Percentiles rank a stretch among this genome's conserved stretches.
Conservation (phyloP, 768 basidiomycete species). For the Kwoniella bestiolae region DNA sequence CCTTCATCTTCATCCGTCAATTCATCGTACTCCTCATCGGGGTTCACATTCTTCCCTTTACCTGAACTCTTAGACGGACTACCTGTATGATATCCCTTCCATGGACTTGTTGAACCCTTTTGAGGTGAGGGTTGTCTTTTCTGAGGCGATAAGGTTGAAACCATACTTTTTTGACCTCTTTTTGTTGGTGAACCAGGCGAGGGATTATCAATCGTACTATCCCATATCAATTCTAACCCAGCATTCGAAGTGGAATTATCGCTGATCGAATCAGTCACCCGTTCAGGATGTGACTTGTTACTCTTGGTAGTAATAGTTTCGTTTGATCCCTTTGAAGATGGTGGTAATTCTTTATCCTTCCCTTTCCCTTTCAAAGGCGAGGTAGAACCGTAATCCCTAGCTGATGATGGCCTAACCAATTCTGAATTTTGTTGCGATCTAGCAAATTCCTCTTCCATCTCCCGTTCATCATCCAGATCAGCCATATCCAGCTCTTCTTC, state of each 20-base stretch:
- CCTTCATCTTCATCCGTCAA: neutral
- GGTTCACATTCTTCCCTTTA: too few relatives aligned
- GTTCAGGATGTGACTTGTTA: neutral
- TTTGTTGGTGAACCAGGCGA: neutral
- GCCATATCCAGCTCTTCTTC: slow-evolving; percentile 37
- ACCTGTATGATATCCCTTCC: too few relatives aligned
- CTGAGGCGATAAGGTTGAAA: neutral
- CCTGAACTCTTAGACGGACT: neutral
- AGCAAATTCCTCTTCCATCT: slow-evolving; percentile 17
- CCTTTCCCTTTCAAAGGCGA: neutral
- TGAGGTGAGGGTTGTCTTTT: neutral
- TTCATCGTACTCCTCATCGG: too few relatives aligned
- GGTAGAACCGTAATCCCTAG: neutral
- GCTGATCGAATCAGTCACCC: slow-evolving; percentile 7
- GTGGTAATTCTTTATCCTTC: neutral
- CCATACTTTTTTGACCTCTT: neutral
- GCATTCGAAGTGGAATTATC: neutral
- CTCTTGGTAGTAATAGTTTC: neutral
- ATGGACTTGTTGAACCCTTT: neutral
- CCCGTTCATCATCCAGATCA: slow-evolving; percentile 31
- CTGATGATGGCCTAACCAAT: neutral
- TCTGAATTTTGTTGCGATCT: slow-evolving; percentile 1
- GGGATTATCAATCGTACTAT: slow-evolving; percentile 6
- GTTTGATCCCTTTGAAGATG: neutral
- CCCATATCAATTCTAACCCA: slow-evolving; percentile 6